Percentiles rank a stretch among this genome's conserved stretches.
Evolutionary conservation across 2,329 filamentous ascomycete genomes (phyloP).

Genomic region (Endocalyx cinctus): DNA sequence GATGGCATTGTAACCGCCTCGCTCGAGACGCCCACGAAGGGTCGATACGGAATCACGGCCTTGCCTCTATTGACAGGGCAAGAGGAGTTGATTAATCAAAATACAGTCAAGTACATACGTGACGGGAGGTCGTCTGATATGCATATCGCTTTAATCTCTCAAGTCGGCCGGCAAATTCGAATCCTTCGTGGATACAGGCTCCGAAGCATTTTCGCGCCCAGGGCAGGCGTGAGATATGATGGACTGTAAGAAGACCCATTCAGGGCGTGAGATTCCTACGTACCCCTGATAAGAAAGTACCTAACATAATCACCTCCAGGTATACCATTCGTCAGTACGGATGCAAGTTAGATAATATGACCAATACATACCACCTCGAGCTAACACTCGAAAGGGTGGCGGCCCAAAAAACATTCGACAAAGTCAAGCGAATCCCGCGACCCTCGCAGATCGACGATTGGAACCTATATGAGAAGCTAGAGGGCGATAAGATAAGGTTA

Average conservation of each 20-base stretch:
- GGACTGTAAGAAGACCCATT: slow-evolving; percentile 55
- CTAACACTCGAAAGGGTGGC: slow-evolving; percentile 42
- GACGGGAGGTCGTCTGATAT: slow-evolving; percentile 41
- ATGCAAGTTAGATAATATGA: slow-evolving; percentile 34
- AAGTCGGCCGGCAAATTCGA: slow-evolving; percentile 45
- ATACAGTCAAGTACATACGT: slow-evolving; percentile 38
- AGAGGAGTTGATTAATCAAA: slow-evolving; percentile 37
- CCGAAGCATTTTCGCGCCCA: slow-evolving; percentile 47
- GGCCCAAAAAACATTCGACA: slow-evolving; percentile 37
- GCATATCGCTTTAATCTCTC: slow-evolving; percentile 42
- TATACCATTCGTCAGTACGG: slow-evolving; percentile 47
- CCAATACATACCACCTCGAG: slow-evolving; percentile 38
- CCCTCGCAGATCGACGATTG: slow-evolving; percentile 56
- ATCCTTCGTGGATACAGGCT: slow-evolving; percentile 49
- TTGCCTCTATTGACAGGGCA: slow-evolving; percentile 48
- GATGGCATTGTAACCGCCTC: slow-evolving; percentile 49
- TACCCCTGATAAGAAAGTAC: neutral
- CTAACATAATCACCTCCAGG: slow-evolving; percentile 26
- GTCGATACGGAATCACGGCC: slow-evolving; percentile 39
- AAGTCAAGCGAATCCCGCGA: slow-evolving; percentile 40
- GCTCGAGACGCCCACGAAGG: slow-evolving; percentile 40
- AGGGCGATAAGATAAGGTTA: slow-evolving; percentile 37
- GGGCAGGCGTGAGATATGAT: slow-evolving; percentile 52
- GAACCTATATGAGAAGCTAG: slow-evolving; percentile 43
- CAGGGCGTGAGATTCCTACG: too few species aligned